A percentile compares a stretch with the other conserved stretches of the same genome.
Evolutionary conservation across 495 filamentous ascomycete species (phyloP).

Genomic region (Penicillium robsamsonii): DNA sequence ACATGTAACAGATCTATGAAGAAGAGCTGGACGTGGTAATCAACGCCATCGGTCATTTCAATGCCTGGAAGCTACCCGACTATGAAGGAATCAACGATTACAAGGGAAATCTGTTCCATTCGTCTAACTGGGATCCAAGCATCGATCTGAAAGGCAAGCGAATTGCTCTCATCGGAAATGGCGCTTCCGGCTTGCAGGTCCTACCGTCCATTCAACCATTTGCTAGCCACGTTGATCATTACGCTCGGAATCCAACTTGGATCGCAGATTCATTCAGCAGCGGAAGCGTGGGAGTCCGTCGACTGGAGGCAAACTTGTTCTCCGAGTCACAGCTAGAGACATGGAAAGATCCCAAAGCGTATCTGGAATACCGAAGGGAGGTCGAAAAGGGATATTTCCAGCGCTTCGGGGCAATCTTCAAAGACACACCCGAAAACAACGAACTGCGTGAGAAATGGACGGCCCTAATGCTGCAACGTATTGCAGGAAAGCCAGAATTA

Average conservation of each 20-base stretch:
- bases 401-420: constrained; percentile 55
- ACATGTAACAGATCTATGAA: constrained; percentile 43
- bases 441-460: constrained; percentile 50
- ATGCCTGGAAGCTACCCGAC: constrained; percentile 52
- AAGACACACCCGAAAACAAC: constrained; percentile 51
- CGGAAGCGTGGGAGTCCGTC: constrained; percentile 31
- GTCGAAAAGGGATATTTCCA: constrained; percentile 58
- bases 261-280: constrained; percentile 57
- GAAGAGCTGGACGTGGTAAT: constrained; percentile 58
- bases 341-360: constrained; percentile 48
- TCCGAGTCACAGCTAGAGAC: constrained; percentile 47
- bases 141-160: constrained; percentile 51
- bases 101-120: constrained; percentile 51
- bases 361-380: constrained; percentile 49
- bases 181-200: constrained; percentile 56
- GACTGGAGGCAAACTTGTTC: constrained; percentile 49
- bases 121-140: constrained; percentile 52
- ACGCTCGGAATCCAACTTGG: constrained; percentile 66
- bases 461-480: constrained; percentile 48
- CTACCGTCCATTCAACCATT: constrained; percentile 57
- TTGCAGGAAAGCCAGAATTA: constrained; percentile 55
- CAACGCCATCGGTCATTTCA: constrained; percentile 58
- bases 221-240: constrained; percentile 59
- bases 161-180: constrained; percentile 62
- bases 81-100: constrained; percentile 50